Evolutionary conservation across 2,329 filamentous ascomycete genomes (phyloP).

Genomic region (Aspergillus sp.): DNA sequence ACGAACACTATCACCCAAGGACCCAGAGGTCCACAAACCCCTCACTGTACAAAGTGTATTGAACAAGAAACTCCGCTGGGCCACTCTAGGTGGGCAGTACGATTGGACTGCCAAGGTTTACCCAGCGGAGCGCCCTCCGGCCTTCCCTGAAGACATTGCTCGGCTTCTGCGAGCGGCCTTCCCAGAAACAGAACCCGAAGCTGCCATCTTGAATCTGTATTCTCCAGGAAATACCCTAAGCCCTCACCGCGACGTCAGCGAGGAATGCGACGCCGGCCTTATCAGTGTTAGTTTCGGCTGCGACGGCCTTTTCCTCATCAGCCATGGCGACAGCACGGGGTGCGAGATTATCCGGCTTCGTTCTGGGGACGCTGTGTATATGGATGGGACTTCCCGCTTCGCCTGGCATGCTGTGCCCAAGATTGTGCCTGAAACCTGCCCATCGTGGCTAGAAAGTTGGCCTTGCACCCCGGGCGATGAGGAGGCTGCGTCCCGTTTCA

Average conservation of each 20-base stretch:
- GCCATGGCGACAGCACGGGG: conserved; percentile 55
- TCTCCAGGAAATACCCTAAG: conserved; percentile 86
- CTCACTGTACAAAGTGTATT: conserved; percentile 70
- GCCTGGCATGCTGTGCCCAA: conserved; percentile 96
- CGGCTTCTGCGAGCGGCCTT: conserved; percentile 69
- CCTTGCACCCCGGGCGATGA: conserved; percentile 53
- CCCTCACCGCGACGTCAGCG: conserved; percentile 91
- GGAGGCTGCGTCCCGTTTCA: conserved; percentile 47
- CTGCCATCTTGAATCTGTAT: conserved; percentile 93
- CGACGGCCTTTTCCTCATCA: conserved; percentile 83
- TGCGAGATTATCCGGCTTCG: conserved; percentile 62
- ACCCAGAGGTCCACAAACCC: conserved; percentile 71
- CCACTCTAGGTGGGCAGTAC: conserved; percentile 92
- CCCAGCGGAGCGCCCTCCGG: conserved; percentile 64
- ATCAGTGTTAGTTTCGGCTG: conserved; percentile 88
- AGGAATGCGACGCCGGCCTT: conserved; percentile 73
- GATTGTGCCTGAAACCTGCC: conserved; percentile 77
- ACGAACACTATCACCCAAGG: conserved; percentile 56
- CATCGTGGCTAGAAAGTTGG: conserved; percentile 72
- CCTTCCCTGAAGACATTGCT: conserved; percentile 73
- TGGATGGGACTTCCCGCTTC: conserved; percentile 77
- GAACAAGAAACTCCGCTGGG: conserved; percentile 82
- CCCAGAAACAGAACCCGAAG: conserved; percentile 74
- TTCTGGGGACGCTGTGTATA: conserved; percentile 88
- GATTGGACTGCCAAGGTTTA: conserved; percentile 91